A percentile compares a stretch with the other conserved stretches of the same genome.
Evolutionary conservation across 2,329 filamentous ascomycete species (phyloP).

Genomic region (Trichophyton simii): DNA sequence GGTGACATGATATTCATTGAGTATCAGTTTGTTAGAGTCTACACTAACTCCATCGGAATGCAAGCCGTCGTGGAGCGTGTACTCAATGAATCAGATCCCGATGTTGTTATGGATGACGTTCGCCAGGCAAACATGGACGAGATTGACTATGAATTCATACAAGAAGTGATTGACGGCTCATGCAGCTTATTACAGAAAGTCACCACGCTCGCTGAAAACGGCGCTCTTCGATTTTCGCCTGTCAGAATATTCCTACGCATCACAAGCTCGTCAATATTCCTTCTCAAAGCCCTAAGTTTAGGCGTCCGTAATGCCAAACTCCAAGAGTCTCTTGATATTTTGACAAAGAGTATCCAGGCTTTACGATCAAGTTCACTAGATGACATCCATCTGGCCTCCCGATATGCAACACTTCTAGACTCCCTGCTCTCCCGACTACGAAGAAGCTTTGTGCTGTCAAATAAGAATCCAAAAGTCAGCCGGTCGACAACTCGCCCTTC

Average conservation of each 20-base stretch:
- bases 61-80: conserved; percentile 46
- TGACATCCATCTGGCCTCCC: conserved; percentile 41
- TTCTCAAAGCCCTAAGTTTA: conserved; percentile 40
- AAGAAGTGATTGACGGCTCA: conserved; percentile 44
- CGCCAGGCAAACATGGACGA: conserved; percentile 35
- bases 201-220: conserved; percentile 36
- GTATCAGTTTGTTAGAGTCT: conserved; percentile 36
- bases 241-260: conserved; percentile 43
- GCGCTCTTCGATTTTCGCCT: conserved; percentile 39
- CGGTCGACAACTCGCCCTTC: conserved; percentile 18
- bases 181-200: conserved; percentile 41
- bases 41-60: conserved; percentile 38
- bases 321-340: conserved; percentile 36
- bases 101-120: conserved; percentile 23
- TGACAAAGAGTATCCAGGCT: conserved; percentile 38
- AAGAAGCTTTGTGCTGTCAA: conserved; percentile 25
- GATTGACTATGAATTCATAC: conserved; percentile 43
- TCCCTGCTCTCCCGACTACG: conserved; percentile 33
- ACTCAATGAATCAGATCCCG: conserved; percentile 25
- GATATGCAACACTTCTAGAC: conserved; percentile 40
- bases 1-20: conserved; percentile 43
- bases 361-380: conserved; percentile 39
- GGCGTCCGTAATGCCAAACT: conserved; percentile 39
- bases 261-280: conserved; percentile 43
- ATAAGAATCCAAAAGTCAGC: conserved; percentile 19